Percentiles rank a stretch among this genome's conserved stretches.
phyloP scores from a whole-genome alignment of 345 rosid species.

The Lagerstroemia speciosa region DNA sequence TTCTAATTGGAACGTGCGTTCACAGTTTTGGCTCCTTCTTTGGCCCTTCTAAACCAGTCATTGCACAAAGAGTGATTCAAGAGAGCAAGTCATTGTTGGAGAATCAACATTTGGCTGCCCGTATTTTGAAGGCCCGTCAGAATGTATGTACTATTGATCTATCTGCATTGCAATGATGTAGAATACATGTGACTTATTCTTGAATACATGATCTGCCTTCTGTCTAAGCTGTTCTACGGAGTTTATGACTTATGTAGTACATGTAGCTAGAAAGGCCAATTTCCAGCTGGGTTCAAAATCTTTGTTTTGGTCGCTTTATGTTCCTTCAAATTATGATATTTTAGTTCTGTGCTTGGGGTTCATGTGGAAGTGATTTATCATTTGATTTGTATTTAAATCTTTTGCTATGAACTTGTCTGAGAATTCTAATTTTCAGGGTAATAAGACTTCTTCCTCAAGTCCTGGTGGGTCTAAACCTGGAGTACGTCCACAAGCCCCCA shows the following conservation, averaged over 20 bases:
- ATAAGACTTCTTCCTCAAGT: conserved; percentile 33
- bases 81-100: conserved; percentile 92
- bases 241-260: not conserved
- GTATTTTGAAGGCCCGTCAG: conserved; percentile 20
- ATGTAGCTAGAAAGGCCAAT: conserved; percentile 2
- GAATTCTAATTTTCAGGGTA: conserved; percentile 35
- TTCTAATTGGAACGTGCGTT: not conserved
- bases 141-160: conserved; percentile 28
- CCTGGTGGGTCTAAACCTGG: conserved; percentile 31
- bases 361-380: not conserved
- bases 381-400: not conserved
- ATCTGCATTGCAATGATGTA: not conserved
- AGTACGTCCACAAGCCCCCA: conserved; percentile 21
- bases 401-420: not conserved
- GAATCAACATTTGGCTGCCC: conserved; percentile 45
- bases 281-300: not conserved
- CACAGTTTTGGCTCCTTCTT: conserved; percentile 90
- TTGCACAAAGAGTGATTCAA: conserved; percentile 85
- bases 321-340: not conserved
- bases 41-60: conserved; percentile 88
- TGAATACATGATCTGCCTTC: not conserved
- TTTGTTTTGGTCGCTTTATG: not conserved
- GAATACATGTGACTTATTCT: conserved; percentile 15
- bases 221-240: conserved; percentile 6
- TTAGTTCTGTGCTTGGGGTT: not conserved